A percentile compares a stretch with the other conserved stretches of the same genome.
Conservation (phyloP, 257 asterid species). For the Rauvolfia tetraphylla region DNA sequence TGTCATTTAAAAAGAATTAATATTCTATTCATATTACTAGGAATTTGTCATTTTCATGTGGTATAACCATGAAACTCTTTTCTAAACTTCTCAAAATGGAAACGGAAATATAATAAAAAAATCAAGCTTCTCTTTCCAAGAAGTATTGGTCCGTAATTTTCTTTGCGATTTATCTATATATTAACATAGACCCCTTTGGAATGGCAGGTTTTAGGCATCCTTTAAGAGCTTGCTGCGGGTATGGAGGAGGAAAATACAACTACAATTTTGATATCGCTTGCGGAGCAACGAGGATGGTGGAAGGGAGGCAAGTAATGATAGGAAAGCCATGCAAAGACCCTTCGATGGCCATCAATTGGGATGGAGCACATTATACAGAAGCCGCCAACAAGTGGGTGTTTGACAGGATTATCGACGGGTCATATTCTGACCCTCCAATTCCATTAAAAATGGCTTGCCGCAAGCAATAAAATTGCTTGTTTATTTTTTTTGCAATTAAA, state of each 20-base stretch:
- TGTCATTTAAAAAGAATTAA: too few species aligned
- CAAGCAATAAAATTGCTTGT: conserved; percentile 11
- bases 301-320: conserved; percentile 53
- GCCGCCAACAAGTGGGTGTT: conserved; percentile 78
- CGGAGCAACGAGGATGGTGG: conserved; percentile 54
- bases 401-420: conserved; percentile 61
- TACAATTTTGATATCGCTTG: conserved; percentile 51
- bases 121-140: too few species aligned
- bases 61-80: too few species aligned
- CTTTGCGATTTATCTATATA: background rate
- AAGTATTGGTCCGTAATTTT: too few species aligned
- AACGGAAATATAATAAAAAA: too few species aligned
- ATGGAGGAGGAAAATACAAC: conserved; percentile 95
- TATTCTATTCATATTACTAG: too few species aligned
- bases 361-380: conserved; percentile 73
- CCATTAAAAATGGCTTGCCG: conserved; percentile 58
- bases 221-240: conserved; percentile 75
- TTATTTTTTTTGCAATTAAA: too few species aligned
- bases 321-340: conserved; percentile 78
- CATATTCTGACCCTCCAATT: conserved; percentile 74
- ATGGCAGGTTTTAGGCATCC: conserved; percentile 69
- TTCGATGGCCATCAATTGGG: conserved; percentile 58
- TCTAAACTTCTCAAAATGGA: too few species aligned
- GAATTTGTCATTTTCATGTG: too few species aligned
- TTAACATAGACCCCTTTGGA: background rate